A percentile compares a stretch with the other conserved stretches of the same genome.
phyloP scores from a whole-genome alignment of 495 filamentous ascomycete genomes.

The Thozetella sp. region DNA sequence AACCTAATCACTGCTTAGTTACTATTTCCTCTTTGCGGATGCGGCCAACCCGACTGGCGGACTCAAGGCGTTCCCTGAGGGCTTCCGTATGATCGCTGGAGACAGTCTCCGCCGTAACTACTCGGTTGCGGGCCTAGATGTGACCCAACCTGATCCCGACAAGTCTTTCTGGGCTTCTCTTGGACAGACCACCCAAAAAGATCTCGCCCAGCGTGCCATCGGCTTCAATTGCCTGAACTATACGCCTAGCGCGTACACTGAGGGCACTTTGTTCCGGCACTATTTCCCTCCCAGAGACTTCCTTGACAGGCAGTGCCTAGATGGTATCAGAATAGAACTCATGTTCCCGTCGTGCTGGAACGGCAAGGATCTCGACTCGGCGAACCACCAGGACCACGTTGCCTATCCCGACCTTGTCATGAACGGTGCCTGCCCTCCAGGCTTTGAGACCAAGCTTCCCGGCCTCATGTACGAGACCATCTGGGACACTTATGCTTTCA shows the following conservation, averaged over 20 bases:
- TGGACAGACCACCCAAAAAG: slow-evolving; percentile 60
- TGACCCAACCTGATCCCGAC: slow-evolving; percentile 63
- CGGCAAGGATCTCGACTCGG: slow-evolving; percentile 62
- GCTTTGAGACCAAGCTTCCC: slow-evolving; percentile 68
- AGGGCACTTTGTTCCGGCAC: slow-evolving; percentile 78
- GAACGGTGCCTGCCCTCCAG: slow-evolving; percentile 74
- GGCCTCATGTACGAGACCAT: slow-evolving; percentile 88
- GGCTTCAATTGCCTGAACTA: slow-evolving; percentile 96
- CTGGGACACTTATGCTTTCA: slow-evolving; percentile 75
- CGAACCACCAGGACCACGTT: slow-evolving; percentile 71
- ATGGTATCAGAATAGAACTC: slow-evolving; percentile 80
- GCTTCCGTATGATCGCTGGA: slow-evolving; percentile 88
- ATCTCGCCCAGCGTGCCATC: slow-evolving; percentile 76
- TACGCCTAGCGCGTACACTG: slow-evolving; percentile 39
- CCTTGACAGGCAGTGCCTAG: slow-evolving; percentile 72
- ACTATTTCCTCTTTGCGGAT: slow-evolving; percentile 70
- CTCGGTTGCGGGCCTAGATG: slow-evolving; percentile 50
- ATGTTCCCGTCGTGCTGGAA: slow-evolving; percentile 96
- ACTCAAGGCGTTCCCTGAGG: slow-evolving; percentile 73
- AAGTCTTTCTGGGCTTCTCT: slow-evolving; percentile 67
- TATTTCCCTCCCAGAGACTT: slow-evolving; percentile 77
- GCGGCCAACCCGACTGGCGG: slow-evolving; percentile 39
- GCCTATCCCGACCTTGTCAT: slow-evolving; percentile 77
- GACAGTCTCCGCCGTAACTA: slow-evolving; percentile 70
- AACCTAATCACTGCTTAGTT: slow-evolving; percentile 34